phyloP scores from a whole-genome alignment of 2,329 filamentous ascomycete genomes.

The Colletotrichum magnum region DNA sequence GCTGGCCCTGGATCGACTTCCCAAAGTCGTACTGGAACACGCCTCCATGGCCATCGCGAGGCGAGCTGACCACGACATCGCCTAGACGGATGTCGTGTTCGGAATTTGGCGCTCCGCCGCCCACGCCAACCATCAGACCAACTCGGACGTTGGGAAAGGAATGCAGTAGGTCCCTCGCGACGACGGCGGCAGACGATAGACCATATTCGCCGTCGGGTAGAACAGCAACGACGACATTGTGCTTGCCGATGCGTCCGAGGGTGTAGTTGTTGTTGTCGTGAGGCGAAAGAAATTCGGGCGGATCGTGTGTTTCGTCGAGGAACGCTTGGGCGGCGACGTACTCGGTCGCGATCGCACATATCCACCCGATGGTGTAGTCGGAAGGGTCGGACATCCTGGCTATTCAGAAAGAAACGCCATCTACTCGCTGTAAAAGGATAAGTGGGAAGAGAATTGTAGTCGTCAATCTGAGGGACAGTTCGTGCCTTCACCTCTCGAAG shows the following conservation, averaged over 20 bases:
- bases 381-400: not conserved
- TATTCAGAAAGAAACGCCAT: accelerated
- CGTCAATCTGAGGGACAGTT: too few relatives aligned
- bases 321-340: conserved; percentile 2
- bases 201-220: conserved; percentile 43
- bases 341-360: conserved; percentile 4
- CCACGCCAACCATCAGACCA: conserved; percentile 46
- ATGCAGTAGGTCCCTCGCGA: conserved; percentile 28
- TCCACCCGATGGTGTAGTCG: not conserved
- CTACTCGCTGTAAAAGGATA: too few relatives aligned
- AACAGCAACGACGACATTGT: conserved; percentile 47
- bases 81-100: conserved; percentile 51
- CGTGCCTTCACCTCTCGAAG: too few relatives aligned
- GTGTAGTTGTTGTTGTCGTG: conserved; percentile 45
- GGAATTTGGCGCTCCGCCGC: conserved; percentile 51
- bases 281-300: conserved; percentile 36
- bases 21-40: conserved; percentile 39
- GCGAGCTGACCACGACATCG: conserved; percentile 13
- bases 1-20: conserved; percentile 32
- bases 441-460: too few relatives aligned
- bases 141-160: conserved; percentile 27
- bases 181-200: conserved; percentile 40
- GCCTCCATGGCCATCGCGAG: not conserved
- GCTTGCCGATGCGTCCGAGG: conserved; percentile 41
- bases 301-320: conserved; percentile 6